Evolutionary conservation across 2,329 filamentous ascomycete genomes (phyloP).

Genomic region (Ophiosphaerella narmari): DNA sequence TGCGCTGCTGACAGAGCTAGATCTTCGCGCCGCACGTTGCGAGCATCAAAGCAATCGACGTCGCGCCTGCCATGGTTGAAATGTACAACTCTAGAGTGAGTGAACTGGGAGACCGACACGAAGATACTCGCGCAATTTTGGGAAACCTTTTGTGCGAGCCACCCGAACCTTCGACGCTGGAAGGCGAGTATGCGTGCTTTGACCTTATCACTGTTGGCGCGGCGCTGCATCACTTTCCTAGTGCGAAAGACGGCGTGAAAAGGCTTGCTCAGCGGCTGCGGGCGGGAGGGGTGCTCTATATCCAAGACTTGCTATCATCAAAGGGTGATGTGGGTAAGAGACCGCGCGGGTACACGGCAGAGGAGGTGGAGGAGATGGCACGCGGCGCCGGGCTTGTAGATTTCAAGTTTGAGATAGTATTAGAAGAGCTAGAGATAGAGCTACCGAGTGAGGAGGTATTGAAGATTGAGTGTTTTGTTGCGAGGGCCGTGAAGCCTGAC

Average conservation of each 20-base stretch:
- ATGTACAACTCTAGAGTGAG: slow-evolving; percentile 2
- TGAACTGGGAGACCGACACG: background rate
- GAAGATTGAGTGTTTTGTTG: slow-evolving; percentile 3
- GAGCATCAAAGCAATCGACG: slow-evolving; percentile 9
- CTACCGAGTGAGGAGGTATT: background rate
- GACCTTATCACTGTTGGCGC: slow-evolving; percentile 6
- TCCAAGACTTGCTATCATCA: slow-evolving; percentile 5
- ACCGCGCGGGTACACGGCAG: slow-evolving; percentile 1
- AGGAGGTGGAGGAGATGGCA: background rate
- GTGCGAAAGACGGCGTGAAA: background rate
- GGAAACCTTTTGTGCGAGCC: slow-evolving; percentile 1
- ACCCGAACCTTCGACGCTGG: background rate
- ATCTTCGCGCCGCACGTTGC: slow-evolving; percentile 9
- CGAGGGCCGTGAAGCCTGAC: slow-evolving; percentile 2
- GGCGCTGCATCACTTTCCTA: slow-evolving; percentile 10
- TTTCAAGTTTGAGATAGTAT: slow-evolving; percentile 2
- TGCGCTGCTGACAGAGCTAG: background rate
- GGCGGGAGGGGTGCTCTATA: slow-evolving; percentile 5
- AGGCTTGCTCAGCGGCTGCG: background rate
- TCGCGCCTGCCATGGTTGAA: slow-evolving; percentile 6
- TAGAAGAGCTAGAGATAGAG: background rate
- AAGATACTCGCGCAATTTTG: background rate
- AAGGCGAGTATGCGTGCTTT: slow-evolving; percentile 1
- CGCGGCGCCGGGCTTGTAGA: background rate
- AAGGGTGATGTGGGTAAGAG: background rate